These are phyloP conservation scores for Colletotrichum tabaci DNA, from an alignment of 2,329 filamentous ascomycete species.

Conservation along the genomic window DNA sequence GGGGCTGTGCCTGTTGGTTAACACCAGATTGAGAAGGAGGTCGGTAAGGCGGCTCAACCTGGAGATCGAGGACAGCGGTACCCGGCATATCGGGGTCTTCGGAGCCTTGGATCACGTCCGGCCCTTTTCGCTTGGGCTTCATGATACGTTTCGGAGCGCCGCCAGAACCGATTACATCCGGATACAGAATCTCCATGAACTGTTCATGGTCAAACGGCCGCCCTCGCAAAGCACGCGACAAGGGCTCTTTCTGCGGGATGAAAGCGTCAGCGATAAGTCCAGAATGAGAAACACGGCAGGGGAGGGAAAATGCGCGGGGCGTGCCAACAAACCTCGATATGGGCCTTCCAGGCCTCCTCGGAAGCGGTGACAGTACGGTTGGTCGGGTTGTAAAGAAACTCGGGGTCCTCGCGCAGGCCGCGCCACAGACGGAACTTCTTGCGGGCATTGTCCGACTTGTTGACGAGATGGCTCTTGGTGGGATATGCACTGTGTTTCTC, in stretches of 20 bases:
- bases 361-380: conserved; percentile 68
- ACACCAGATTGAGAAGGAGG: conserved; percentile 43
- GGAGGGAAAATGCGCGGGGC: background rate
- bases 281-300: background rate
- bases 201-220: conserved; percentile 73
- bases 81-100: conserved; percentile 66
- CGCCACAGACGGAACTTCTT: conserved; percentile 76
- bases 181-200: conserved; percentile 73
- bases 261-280: conserved; percentile 42
- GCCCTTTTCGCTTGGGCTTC: conserved; percentile 66
- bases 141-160: conserved; percentile 73
- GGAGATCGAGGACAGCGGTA: conserved; percentile 62
- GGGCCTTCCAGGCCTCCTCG: conserved; percentile 70
- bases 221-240: conserved; percentile 70
- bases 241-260: conserved; percentile 65
- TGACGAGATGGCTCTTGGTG: conserved; percentile 74
- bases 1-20: conserved; percentile 44
- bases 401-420: conserved; percentile 69
- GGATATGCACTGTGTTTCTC: conserved; percentile 70
- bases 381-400: conserved; percentile 68
- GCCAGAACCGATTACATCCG: conserved; percentile 72
- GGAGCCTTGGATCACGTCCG: conserved; percentile 59
- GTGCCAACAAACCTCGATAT: conserved; percentile 66
- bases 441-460: conserved; percentile 75
- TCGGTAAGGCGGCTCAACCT: conserved; percentile 52